Conservation (phyloP, 345 rosid genomes). For the Camelina neglecta region DNA sequence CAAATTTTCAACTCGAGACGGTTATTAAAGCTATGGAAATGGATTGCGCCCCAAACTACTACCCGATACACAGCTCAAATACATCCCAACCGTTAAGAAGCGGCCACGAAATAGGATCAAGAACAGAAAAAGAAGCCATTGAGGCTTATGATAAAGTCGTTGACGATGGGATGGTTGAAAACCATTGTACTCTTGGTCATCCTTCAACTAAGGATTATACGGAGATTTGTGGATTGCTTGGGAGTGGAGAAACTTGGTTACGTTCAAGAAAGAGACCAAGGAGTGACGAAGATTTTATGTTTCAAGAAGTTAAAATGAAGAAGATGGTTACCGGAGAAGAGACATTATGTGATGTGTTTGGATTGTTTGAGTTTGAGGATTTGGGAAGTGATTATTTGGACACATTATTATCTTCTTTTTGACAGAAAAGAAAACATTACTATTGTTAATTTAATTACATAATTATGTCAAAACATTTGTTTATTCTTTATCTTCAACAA, state of each 20-base stretch:
- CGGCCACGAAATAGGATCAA: not conserved
- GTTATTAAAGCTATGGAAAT: conserved; percentile 53
- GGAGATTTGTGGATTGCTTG: conserved; percentile 27
- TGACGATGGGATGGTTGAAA: conserved; percentile 20
- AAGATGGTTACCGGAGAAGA: conserved; percentile 41
- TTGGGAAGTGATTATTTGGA: conserved; percentile 78
- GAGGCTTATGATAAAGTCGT: conserved; percentile 8
- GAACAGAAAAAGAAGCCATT: conserved; percentile 4
- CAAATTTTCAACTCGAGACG: conserved; percentile 68
- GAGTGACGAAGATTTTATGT: conserved; percentile 8
- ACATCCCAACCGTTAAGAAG: not conserved
- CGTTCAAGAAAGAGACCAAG: conserved; percentile 39
- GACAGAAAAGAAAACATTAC: conserved; percentile 21
- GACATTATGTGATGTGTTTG: conserved; percentile 42
- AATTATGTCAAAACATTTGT: conserved; percentile 1
- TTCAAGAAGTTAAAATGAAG: conserved; percentile 49
- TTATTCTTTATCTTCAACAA: not conserved
- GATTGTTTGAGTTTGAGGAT: conserved; percentile 65
- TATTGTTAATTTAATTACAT: not conserved
- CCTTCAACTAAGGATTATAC: conserved; percentile 2
- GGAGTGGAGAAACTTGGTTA: conserved; percentile 28
- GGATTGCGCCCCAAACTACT: conserved; percentile 32
- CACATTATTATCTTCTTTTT: conserved; percentile 62
- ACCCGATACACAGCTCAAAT: conserved; percentile 18
- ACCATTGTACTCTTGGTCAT: not conserved